phyloP scores from a whole-genome alignment of 2,329 filamentous ascomycete species.

The Paraphaeosphaeria minitans region DNA sequence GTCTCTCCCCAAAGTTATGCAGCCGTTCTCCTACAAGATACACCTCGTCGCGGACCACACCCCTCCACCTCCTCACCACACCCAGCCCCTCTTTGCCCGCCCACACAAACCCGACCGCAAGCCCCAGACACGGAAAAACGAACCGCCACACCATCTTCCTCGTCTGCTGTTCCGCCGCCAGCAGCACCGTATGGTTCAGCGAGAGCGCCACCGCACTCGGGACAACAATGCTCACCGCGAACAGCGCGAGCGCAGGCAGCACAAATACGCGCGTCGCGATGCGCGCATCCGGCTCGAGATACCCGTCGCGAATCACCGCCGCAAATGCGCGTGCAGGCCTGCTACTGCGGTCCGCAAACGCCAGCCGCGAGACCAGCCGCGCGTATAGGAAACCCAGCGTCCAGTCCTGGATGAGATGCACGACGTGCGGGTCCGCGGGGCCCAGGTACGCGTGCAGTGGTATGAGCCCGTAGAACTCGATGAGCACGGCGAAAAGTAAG shows the following conservation, averaged over 20 bases:
- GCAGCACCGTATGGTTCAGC: conserved; percentile 51
- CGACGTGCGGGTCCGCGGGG: conserved; percentile 64
- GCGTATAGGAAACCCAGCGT: conserved; percentile 90
- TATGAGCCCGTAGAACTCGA: conserved; percentile 88
- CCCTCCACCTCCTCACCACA: conserved; percentile 76
- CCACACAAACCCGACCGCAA: conserved; percentile 54
- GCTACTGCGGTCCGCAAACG: conserved; percentile 70
- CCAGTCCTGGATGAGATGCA: conserved; percentile 92
- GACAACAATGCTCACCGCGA: conserved; percentile 63
- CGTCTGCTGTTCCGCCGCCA: conserved; percentile 52
- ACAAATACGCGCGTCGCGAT: conserved; percentile 86
- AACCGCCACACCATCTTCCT: conserved; percentile 64
- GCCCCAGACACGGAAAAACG: conserved; percentile 71
- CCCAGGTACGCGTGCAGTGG: conserved; percentile 77
- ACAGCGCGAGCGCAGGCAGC: conserved; percentile 71
- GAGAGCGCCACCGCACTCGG: conserved; percentile 67
- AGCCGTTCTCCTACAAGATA: conserved; percentile 93
- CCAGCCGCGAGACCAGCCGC: conserved; percentile 74
- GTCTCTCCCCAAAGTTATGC: conserved; percentile 83
- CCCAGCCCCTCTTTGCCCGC: conserved; percentile 57
- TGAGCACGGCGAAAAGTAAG: conserved; percentile 74
- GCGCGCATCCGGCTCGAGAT: conserved; percentile 75
- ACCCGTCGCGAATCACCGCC: conserved; percentile 71
- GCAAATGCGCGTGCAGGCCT: conserved; percentile 76
- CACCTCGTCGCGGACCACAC: conserved; percentile 87